Base-by-base conservation (phyloP, 2,329 filamentous ascomycete genomes). In the Kalaharituber pfeilii region DNA sequence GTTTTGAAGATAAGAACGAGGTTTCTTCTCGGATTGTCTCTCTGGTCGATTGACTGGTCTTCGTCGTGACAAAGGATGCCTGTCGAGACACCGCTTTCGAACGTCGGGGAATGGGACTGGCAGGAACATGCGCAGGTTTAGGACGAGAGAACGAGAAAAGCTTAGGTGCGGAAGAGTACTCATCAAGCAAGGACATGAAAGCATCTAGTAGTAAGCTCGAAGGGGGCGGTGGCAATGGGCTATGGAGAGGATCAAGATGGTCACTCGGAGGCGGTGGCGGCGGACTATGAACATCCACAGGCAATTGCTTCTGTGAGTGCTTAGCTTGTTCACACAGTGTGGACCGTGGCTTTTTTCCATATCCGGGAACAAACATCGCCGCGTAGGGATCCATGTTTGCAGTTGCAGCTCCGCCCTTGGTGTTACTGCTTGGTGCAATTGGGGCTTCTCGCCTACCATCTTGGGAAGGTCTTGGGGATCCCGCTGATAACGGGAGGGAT, bases 131-230 rank as follows among this genome's bases (percentile, higher is more conserved):
- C 5, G n/a, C n/a, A 3, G 42, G 11, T 22, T 25, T 25, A 6
- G 42, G 42, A 15, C 42, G 42, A 13, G 57, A 51, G 25, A 56
- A 59, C 3, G 56, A 56, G 42, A 61, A 61, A 13, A 61, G 20
- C 45, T 53, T 42, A 3, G 59, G 55, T 4, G 52, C 57, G 26
- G 53, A 49, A 3, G 53, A 49, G 27, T 60, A 60, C 11, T 56
- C 55, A 6, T 53, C 45, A 5, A 61, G 27, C 5, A 60, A 18
- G 2, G 55, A 56, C 9, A 56, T 24, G n/a, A 60, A 61, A 1
- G 56, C 30, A 45, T 60, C 55, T 20, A 55, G 44, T 11, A 59
- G 29, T 5, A 53, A 33, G 13, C 53, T 54, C 2, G 57, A 53
- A 18, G 51, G 51, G n/a, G 54, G 54, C 9, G 53, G 49, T 26